These are phyloP conservation scores for Trematosphaeria pertusa DNA, from an alignment of 2,329 filamentous ascomycete species.

Conservation along the genomic window DNA sequence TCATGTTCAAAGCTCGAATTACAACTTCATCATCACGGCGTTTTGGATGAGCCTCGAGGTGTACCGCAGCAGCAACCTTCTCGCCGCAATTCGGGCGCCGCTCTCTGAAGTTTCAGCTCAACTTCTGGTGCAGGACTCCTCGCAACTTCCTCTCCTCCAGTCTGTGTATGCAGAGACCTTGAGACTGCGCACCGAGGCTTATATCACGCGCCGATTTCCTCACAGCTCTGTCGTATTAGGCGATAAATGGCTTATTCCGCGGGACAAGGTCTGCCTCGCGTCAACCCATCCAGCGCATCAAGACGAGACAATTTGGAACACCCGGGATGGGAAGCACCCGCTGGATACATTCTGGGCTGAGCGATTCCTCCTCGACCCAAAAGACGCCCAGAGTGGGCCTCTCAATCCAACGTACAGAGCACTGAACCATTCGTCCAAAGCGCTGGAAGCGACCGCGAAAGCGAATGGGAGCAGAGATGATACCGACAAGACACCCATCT, in stretches of 20 bases:
- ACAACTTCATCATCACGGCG: conserved; percentile 1
- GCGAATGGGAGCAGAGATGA: neutral
- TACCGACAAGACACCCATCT: neutral
- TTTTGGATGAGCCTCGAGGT: conserved; percentile 33
- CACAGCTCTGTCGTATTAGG: neutral
- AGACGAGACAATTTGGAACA: conserved; percentile 41
- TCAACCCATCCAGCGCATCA: conserved; percentile 32
- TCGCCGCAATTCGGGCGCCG: neutral
- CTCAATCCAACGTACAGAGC: neutral
- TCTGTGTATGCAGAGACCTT: conserved; percentile 48
- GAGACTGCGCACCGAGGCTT: conserved; percentile 29
- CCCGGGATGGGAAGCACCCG: conserved; percentile 26
- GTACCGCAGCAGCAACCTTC: conserved; percentile 22
- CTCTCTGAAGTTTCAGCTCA: neutral
- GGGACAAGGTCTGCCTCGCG: conserved; percentile 30
- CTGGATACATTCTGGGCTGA: conserved; percentile 46
- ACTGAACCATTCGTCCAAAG: too few species aligned
- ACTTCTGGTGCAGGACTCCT: neutral
- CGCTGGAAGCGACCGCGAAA: too few species aligned
- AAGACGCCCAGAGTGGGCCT: neutral
- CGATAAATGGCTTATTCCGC: conserved; percentile 32
- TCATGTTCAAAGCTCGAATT: conserved; percentile 13
- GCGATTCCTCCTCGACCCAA: conserved; percentile 30
- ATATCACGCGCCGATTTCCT: conserved; percentile 23
- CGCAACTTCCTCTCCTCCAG: conserved; percentile 32